Evolutionary conservation across 2,329 filamentous ascomycete genomes (phyloP).

Genomic region (Verticillium isaacii): DNA sequence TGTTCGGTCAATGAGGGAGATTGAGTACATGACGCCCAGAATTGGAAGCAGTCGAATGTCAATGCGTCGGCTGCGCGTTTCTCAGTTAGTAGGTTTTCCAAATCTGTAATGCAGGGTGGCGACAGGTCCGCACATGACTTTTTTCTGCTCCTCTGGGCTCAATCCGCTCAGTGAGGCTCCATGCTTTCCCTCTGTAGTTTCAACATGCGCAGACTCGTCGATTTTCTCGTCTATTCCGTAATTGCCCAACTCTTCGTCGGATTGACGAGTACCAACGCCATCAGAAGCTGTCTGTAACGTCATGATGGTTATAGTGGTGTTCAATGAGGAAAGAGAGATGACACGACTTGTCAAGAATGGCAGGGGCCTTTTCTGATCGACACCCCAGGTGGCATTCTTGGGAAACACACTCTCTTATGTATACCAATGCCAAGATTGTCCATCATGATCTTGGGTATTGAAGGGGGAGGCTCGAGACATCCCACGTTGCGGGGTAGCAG

Average conservation of each 20-base stretch:
- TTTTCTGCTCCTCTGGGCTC: slow-evolving; percentile 5
- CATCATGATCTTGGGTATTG: background rate
- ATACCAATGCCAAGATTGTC: background rate
- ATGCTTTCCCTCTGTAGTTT: background rate
- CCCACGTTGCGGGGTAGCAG: background rate
- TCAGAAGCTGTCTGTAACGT: background rate
- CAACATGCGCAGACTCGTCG: background rate
- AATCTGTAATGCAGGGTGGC: background rate
- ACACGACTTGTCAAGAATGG: background rate
- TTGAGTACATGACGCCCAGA: slow-evolving; percentile 17
- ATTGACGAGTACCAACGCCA: background rate
- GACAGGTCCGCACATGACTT: slow-evolving; percentile 1
- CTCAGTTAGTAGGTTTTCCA: background rate
- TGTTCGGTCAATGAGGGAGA: slow-evolving; percentile 14
- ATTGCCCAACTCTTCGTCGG: slow-evolving; percentile 5
- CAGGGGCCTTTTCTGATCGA: background rate
- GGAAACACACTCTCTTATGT: background rate
- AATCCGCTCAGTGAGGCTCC: background rate
- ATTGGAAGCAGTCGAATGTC: slow-evolving; percentile 33
- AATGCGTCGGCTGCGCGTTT: slow-evolving; percentile 12
- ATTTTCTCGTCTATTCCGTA: slow-evolving; percentile 4
- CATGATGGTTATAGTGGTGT: background rate
- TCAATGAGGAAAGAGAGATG: background rate
- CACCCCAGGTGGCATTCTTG: background rate
- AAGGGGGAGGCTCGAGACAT: background rate